Base-by-base conservation (phyloP, 495 filamentous ascomycete species). In the Talaromyces proteolyticus region DNA sequence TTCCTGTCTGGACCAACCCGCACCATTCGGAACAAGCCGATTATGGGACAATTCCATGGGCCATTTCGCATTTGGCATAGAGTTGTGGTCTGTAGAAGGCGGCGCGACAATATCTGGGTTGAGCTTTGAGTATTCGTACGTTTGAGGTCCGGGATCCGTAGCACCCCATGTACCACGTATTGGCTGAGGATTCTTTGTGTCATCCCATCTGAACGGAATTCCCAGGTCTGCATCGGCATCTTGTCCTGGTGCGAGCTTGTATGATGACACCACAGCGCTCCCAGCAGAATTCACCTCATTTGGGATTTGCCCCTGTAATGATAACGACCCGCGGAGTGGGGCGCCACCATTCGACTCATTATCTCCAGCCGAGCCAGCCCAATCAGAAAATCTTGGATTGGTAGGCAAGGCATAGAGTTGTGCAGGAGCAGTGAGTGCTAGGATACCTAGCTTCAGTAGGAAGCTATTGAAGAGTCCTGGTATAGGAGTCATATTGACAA, bases 1-100 rank as follows among this genome's bases (percentile, higher is more conserved):
- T 62, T 82, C 66, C 59, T 84, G 78, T 11, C 81, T 57, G 12
- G 80, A 76, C 77, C 75, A 85, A 3, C 81, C 81, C 4, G 77
- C 70, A 45, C 62, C 61, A 34, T 66, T 59, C 10, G 67, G 62
- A 16, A 77, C 78, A 12, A 73, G 57, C 12, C 77, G 66, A 47
- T 74, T 74, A 55, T 81, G 74, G 37, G 74, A 79, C 14, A 83
- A 60, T 3, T 76, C 81, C 53, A 85, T 67, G 2, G 78, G 77
- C 81, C 80, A 85, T 54, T 79, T 73, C 6, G 74, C 70, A 44
- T 82, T 78, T 4, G 65, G 56, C 1, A 82, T 68, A 24, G 57
- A 61, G 11, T 80, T 81, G 19, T 53, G 41, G 58, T 84, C 81
- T 1, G 77, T 79, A 10, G 63, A 67, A 0, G 81, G 81, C 1